These are phyloP conservation scores for Trichomonas vaginalis DNA, from an alignment of 208 protist genomes.

Conservation along the genomic window DNA sequence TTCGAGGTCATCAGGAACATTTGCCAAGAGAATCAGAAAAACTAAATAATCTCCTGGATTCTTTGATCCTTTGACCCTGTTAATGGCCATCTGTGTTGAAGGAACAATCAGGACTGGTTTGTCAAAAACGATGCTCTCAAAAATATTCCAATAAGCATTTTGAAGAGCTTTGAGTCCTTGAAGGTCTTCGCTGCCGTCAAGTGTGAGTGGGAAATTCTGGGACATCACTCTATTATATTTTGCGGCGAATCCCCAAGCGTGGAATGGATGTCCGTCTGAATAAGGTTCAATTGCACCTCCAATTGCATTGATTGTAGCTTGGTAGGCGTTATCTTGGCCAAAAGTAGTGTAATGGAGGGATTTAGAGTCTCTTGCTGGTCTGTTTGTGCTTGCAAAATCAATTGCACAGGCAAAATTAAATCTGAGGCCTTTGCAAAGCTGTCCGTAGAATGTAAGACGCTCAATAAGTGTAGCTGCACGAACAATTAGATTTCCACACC, in stretches of 20 bases:
- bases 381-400: background rate
- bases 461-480: background rate
- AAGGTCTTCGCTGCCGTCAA: background rate
- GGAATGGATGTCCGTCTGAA: background rate
- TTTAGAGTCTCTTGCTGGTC: background rate
- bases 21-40: background rate
- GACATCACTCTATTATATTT: background rate
- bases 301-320: background rate
- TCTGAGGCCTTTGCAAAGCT: background rate
- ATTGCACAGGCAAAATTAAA: slow-evolving; percentile 1
- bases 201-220: background rate
- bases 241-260: background rate
- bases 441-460: background rate
- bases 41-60: background rate
- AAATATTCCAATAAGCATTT: background rate
- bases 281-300: background rate
- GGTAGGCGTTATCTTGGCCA: background rate
- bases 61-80: background rate
- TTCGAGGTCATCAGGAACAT: background rate
- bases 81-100: background rate
- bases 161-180: background rate
- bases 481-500: background rate
- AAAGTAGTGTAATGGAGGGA: background rate
- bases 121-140: background rate
- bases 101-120: background rate